Evolutionary conservation across 1,284 basidiomycete species (phyloP), one percentile per base, ranked within the genome.

Genomic region (Ceratobasidium sp.): DNA sequence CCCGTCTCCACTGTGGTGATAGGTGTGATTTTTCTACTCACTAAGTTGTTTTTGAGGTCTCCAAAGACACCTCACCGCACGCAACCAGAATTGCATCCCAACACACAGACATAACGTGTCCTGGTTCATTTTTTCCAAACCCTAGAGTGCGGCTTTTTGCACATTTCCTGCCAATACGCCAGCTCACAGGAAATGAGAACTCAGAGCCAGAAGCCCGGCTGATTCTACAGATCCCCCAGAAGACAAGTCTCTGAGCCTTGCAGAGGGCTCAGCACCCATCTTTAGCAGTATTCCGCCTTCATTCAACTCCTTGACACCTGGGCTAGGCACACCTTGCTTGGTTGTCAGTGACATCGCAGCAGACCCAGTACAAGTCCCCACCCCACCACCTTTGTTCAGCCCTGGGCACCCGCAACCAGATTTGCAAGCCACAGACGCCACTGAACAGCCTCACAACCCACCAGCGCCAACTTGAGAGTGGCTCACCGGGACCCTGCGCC

Each of bases 181-280:
- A 6, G 7, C 10, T 23, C 17, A 23, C 54, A 56, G 26, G 54
- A 56, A n/a, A 6, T n/a, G 54, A 23, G 20, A n/a, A 13, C 7
- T 23, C 54, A 56, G 54, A 56, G 54, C 54, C 54, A 23, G 54
- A 56, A 56, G 54, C 54, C 54, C 54, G 54, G 54, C 54, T n/a
- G 54, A 56, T 23, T 20, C 54, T 56, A n/a, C 26, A 56, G 7
- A 7, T n/a, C 26, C 20, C 17, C 26, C 26, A 7, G 20, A 56
- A 56, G 54, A 56, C 20, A 23, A 56, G 20, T 13, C 17, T n/a
- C 26, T n/a, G 7, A 56, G 10, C 20, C 6, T 5, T 5, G 17
- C 54, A 9, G 20, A 56, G 26, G 9, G 26, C 6, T 56, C 54
- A 23, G 7, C 54, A 56, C 54, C 17, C 20, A n/a, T 56, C 20